Base-by-base conservation (phyloP, 495 filamentous ascomycete genomes). In the Pseudomonodictys pantanalensis region DNA sequence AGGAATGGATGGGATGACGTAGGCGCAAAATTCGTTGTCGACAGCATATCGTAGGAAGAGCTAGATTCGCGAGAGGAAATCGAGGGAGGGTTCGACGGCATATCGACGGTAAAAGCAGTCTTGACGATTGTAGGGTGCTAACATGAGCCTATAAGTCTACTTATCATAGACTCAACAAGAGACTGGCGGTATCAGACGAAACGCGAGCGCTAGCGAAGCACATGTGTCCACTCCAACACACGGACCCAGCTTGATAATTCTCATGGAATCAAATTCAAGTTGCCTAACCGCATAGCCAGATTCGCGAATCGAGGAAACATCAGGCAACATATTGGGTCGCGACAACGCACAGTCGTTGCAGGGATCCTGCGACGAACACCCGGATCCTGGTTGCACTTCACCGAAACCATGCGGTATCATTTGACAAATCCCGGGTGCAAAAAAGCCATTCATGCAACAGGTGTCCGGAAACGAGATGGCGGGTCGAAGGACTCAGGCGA, bases 391-490 rank as follows among this genome's bases (percentile, higher is more conserved):
- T 18, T 30, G 17, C 38, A 22, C n/a, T 52, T 52, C 17, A 33
- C 10, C 26, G 41, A 54, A 53, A 39, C 58, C 58, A 61, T 50
- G 49, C 52, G 49, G 35, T 3, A n/a, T 47, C 12, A 47, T 32
- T 38, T 61, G 58, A 61, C 58, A 61, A 61, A 61, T 61, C 24
- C 58, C 35, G 52, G 35, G 35, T 23, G 20, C 22, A 7, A 54
- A 9, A 17, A 47, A 29, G 15, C 32, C 20, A 24, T 25, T 23
- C 22, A 39, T 23, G 23, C 15, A 12, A 41, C 38, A 5, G 15
- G 15, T 5, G 38, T 41, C 22, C 17, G 42, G 58, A 55, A 61
- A 53, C 58, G 45, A n/a, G 32, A 20, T 26, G 23, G 23, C 26
- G 52, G 52, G 30, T 3, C 17, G 9, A n/a, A 15, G 38, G 12